Evolutionary conservation across 2,329 filamentous ascomycete species (phyloP), one percentile per base, ranked within the genome.

Genomic region (Bipolaris bicolor): DNA sequence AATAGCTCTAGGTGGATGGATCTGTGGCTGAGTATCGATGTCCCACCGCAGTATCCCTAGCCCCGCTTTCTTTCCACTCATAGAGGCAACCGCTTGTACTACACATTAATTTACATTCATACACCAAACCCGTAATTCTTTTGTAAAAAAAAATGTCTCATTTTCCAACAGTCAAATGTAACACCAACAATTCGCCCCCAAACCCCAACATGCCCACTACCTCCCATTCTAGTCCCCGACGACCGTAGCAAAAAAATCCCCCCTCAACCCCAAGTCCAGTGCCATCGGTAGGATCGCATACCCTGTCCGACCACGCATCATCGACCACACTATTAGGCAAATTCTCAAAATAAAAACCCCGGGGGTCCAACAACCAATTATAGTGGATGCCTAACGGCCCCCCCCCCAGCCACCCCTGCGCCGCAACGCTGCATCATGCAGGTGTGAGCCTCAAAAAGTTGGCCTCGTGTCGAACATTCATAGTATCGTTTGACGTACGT

Each of bases 381-480:
- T 43, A 18, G 5, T 5, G 20, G 52, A n/a, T 34, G 53, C 48
- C 53, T 55, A 41, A 22, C 48, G 10, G 18, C 16, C 41, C n/a
- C 15, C 40, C 41, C n/a, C 20, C 15, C 40, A 22, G 22, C 22
- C 22, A 48, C 52, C 31, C 26, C 26, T 29, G 45, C 34, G 57
- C 57, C 57, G 44, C 47, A 55, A 51, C 20, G 52, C 44, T 41
- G 48, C 49, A 51, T 57, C 20, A 16, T 22, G 48, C 18, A 36
- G 57, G 24, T 58, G 55, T 47, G n/a, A 57, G 49, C 47, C 49
- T 48, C 34, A 20, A 34, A 49, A 53, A 41, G 39, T 29, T 29
- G 37, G 44, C 39, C 16, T 34, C 45, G 13, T 44, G 36, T 26
- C 24, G 40, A 20, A 54, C 20, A 36, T n/a, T 13, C 43, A 5